Conservation (phyloP, 495 filamentous ascomycete species). For the Lepraria neglecta region DNA sequence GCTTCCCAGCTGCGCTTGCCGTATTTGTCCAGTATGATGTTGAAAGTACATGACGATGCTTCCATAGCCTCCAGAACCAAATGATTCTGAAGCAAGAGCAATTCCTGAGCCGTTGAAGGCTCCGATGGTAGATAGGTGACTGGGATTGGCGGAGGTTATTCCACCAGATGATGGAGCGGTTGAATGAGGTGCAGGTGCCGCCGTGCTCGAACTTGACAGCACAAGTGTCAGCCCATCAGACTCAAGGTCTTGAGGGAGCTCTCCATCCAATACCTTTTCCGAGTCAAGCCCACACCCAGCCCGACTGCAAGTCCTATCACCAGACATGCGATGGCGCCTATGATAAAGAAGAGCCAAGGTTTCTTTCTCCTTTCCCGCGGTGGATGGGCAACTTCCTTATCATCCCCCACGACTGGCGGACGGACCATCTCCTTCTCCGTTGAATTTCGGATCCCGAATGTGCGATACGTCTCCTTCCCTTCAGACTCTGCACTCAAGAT, state of each 20-base stretch:
- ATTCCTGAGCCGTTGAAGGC: slow-evolving; percentile 37
- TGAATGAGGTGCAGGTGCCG: neutral
- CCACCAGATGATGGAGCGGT: neutral
- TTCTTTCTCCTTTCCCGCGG: slow-evolving; percentile 8
- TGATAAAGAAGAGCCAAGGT: slow-evolving; percentile 8
- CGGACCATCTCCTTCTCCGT: slow-evolving; percentile 13
- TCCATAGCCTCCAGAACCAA: slow-evolving; percentile 25
- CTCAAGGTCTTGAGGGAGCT: neutral
- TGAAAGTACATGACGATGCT: slow-evolving; percentile 36
- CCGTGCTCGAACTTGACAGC: slow-evolving; percentile 7
- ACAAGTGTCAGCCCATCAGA: neutral
- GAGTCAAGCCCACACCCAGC: slow-evolving; percentile 26
- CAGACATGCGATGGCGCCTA: slow-evolving; percentile 15
- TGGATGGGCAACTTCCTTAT: neutral
- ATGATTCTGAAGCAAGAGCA: slow-evolving; percentile 34
- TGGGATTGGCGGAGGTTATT: slow-evolving; percentile 11
- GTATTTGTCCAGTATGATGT: slow-evolving; percentile 31
- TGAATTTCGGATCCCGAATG: neutral
- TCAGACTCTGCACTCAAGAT: slow-evolving; percentile 15
- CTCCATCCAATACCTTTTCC: slow-evolving; percentile 13
- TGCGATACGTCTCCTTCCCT: slow-evolving; percentile 16
- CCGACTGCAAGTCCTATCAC: slow-evolving; percentile 26
- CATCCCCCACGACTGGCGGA: neutral
- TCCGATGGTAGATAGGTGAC: slow-evolving; percentile 28
- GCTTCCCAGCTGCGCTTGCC: slow-evolving; percentile 28